phyloP scores from a whole-genome alignment of 2,329 filamentous ascomycete species.

The Cladosporium cucumerinum region DNA sequence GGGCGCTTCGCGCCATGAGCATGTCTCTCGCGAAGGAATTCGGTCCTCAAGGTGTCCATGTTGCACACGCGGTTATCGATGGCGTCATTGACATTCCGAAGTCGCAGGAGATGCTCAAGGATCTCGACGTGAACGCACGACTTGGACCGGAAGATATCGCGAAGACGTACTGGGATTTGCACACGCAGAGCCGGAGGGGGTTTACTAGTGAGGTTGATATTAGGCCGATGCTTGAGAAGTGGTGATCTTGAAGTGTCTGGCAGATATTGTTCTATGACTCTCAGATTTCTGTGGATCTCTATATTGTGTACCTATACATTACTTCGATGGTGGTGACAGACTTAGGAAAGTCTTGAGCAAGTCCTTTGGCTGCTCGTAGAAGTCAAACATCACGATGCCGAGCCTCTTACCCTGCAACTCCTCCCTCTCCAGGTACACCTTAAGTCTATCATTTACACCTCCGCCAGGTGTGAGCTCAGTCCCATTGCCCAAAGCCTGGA shows the following conservation, averaged over 20 bases:
- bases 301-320: neutral
- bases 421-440: constrained; percentile 34
- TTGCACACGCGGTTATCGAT: constrained; percentile 59
- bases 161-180: constrained; percentile 53
- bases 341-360: constrained; percentile 42
- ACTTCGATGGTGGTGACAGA: constrained; percentile 14
- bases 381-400: constrained; percentile 54
- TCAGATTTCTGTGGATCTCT: neutral
- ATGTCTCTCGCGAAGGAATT: constrained; percentile 57
- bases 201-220: constrained; percentile 55
- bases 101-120: constrained; percentile 35
- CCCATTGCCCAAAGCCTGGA: constrained; percentile 46
- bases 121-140: constrained; percentile 50
- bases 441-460: constrained; percentile 47
- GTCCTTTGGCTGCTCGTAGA: constrained; percentile 44
- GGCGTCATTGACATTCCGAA: constrained; percentile 51
- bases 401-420: constrained; percentile 42
- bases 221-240: constrained; percentile 50
- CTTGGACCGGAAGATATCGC: constrained; percentile 59
- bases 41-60: constrained; percentile 55
- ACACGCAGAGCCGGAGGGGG: constrained; percentile 47
- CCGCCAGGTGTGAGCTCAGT: constrained; percentile 35
- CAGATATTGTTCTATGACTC: too few relatives aligned
- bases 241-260: neutral
- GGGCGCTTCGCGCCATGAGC: constrained; percentile 49